Base-by-base conservation (phyloP, 2,329 filamentous ascomycete species). In the Colletotrichum shisoi region DNA sequence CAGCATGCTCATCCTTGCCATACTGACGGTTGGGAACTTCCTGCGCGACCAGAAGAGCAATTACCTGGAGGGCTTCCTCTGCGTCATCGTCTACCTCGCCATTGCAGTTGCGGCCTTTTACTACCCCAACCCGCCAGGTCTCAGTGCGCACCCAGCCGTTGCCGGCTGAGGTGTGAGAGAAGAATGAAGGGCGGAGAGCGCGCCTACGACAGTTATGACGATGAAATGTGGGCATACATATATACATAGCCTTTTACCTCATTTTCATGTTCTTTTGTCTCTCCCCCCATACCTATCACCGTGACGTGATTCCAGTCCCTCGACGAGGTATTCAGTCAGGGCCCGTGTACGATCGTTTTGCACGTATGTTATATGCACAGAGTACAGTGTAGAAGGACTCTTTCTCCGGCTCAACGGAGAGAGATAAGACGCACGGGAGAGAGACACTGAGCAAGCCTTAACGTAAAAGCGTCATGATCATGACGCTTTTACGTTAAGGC, bases 41-140 rank as follows among this genome's bases (percentile, higher is more conserved):
- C 79, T 97, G 62, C 84, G 93, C 57, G 94, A 97, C 75, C 89
- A 92, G 71, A 94, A 95, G 82, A 92, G 89, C 69, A 96, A 97
- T 75, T 97, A 96, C 74, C 85, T 97, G 4, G 94, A 97, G 77
- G 94, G 94, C 2, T 85, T 88, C 27, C 84, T 97, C 19, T 92
- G 92, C 71, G 87, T 97, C 19, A 84, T 91, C 52, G 81, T 88
- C 5, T 89, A 89, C 71, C 73, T 88, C 51, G 84, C 84, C 37
- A 86, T 89, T 70, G 86, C 86, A 12, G 84, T 86, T 1, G 85
- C 85, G 1, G 85, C 85, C 1, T 85, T 79, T 69, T 87, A 84
- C 72, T 87, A 84, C 70, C 86, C 85, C 3, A 82, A 85, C 65
- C 78, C 78, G 13, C 59, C 49, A 1, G 64, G 49, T 6, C 42